These are phyloP conservation scores for Linnemannia elongata DNA, from an alignment of 192 early-diverging fungal genomes.

Conservation along the genomic window DNA sequence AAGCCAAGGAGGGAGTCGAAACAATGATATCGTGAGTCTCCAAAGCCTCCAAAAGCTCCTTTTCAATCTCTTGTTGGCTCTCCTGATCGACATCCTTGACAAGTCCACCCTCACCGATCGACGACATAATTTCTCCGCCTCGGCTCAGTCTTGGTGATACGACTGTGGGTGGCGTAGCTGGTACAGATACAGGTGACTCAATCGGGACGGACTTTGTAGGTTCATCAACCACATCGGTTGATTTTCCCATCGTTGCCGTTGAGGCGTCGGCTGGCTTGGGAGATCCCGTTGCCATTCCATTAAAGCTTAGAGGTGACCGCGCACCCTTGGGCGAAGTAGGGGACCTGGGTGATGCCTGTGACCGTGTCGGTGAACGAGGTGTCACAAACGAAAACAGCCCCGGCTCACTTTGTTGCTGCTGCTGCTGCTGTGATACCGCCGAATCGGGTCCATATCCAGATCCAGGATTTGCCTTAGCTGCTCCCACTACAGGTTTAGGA, in stretches of 20 bases:
- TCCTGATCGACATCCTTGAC: conserved; percentile 10
- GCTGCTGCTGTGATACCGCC: neutral
- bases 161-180: conserved; percentile 20
- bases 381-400: conserved; percentile 34
- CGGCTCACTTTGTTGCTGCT: neutral
- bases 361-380: conserved; percentile 13
- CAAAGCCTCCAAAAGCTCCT: conserved; percentile 44
- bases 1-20: neutral
- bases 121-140: neutral
- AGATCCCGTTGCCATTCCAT: neutral
- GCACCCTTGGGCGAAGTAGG: neutral
- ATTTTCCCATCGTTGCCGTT: neutral
- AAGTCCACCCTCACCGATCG: neutral
- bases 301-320: neutral
- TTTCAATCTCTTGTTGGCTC: conserved; percentile 39
- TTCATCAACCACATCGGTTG: neutral
- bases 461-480: neutral
- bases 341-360: neutral
- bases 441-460: neutral
- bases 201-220: neutral
- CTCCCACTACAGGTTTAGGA: neutral
- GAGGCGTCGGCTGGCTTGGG: neutral
- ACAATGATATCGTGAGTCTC: conserved; percentile 11
- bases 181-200: conserved; percentile 11
- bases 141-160: conserved; percentile 35